Evolutionary conservation across 2,329 filamentous ascomycete species (phyloP).

Genomic region (Diaporthe caulivora): DNA sequence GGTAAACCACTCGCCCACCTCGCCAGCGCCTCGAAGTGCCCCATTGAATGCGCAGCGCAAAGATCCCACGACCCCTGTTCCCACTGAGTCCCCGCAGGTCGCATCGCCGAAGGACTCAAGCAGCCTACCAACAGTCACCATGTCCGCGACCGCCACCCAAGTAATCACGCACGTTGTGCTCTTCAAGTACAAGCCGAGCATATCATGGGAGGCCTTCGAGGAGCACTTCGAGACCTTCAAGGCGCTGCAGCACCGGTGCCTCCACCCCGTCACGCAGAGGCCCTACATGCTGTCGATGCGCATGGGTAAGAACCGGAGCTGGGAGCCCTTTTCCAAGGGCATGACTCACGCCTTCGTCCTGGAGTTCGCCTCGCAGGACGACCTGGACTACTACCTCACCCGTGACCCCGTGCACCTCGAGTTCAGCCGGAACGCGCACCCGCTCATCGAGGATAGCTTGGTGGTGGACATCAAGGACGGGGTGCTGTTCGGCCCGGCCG

Average conservation of each 20-base stretch:
- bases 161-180: slow-evolving; percentile 18
- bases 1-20: not conserved
- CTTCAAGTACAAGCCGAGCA: slow-evolving; percentile 22
- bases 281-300: slow-evolving; percentile 17
- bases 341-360: slow-evolving; percentile 16
- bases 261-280: slow-evolving; percentile 16
- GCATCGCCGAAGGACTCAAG: not conserved
- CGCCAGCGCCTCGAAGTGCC: not conserved
- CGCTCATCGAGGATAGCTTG: slow-evolving; percentile 18
- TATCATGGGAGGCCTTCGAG: slow-evolving; percentile 13
- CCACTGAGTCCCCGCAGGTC: not conserved
- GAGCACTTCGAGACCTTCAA: slow-evolving; percentile 15
- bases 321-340: slow-evolving; percentile 15
- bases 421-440: slow-evolving; percentile 18
- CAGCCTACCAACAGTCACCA: not conserved
- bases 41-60: not conserved
- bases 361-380: slow-evolving; percentile 17
- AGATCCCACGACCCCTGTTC: not conserved
- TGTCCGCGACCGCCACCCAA: not conserved
- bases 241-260: slow-evolving; percentile 2
- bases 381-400: slow-evolving; percentile 13
- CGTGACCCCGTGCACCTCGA: slow-evolving; percentile 19
- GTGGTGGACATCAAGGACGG: slow-evolving; percentile 6
- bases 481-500: slow-evolving; percentile 9
- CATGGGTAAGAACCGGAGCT: slow-evolving; percentile 24